Evolutionary conservation across 805 yeast species (phyloP).

Genomic region (Tetrapisispora namnaoensis): DNA sequence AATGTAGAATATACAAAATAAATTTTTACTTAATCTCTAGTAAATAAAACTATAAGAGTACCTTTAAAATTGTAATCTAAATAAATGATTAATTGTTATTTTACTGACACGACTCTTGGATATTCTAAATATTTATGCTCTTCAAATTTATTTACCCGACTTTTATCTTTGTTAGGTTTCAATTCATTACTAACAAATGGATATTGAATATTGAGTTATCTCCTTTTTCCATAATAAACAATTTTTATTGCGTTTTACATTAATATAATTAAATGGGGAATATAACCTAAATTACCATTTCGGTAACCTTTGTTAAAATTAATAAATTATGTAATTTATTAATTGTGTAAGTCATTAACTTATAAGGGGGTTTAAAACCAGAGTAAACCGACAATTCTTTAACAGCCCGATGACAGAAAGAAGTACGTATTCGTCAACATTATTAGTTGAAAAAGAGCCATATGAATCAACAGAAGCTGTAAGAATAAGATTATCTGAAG

Average conservation of each 20-base stretch:
- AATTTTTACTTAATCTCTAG: no score
- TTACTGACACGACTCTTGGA: no score
- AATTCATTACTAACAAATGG: not conserved
- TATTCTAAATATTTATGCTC: no score
- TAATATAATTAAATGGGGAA: not conserved
- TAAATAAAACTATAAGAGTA: no score
- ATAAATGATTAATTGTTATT: no score
- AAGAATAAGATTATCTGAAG: conserved; percentile 45
- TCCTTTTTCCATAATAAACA: not conserved
- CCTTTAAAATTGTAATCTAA: no score
- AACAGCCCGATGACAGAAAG: conserved; percentile 14
- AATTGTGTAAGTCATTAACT: no score
- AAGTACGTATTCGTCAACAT: conserved; percentile 34
- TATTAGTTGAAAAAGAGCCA: conserved; percentile 38
- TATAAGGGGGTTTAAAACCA: not conserved
- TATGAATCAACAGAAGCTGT: conserved; percentile 51
- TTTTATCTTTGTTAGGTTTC: not conserved
- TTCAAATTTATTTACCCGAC: no score
- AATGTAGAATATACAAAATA: not conserved
- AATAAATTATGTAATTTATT: no score
- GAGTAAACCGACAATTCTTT: not conserved
- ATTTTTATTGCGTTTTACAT: not conserved
- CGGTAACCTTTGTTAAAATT: no score
- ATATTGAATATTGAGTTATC: not conserved
- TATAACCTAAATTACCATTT: no score